Conservation (phyloP, 192 early-diverging fungal genomes). For the Pilaira anomala region DNA sequence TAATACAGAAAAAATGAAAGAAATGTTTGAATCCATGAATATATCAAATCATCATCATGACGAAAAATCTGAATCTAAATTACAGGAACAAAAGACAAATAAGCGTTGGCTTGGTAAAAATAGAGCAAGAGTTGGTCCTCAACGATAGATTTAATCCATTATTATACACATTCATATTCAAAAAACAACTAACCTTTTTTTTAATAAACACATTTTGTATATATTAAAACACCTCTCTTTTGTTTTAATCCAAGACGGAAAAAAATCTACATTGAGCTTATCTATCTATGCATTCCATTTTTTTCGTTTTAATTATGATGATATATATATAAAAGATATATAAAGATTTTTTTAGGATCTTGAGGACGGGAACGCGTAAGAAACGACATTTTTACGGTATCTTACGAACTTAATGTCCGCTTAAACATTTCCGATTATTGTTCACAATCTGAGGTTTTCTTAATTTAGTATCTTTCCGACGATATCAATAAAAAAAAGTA, state of each 20-base stretch:
- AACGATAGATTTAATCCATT: neutral
- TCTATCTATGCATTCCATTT: too few species aligned
- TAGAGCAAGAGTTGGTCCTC: conserved; percentile 19
- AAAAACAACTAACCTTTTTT: neutral
- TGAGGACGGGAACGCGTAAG: conserved; percentile 39
- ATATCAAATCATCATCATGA: neutral
- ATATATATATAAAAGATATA: neutral
- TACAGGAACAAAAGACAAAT: neutral
- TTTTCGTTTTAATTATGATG: too few species aligned
- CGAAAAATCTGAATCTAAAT: neutral
- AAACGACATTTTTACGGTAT: conserved; percentile 21
- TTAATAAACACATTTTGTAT: too few species aligned
- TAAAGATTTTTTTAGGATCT: conserved; percentile 14
- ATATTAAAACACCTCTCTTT: too few species aligned
- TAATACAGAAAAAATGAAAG: conserved; percentile 5
- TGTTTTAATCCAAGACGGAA: too few species aligned
- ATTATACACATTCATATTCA: neutral
- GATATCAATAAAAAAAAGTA: too few species aligned
- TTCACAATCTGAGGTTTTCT: conserved; percentile 17
- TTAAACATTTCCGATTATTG: conserved; percentile 19
- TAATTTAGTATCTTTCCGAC: too few species aligned
- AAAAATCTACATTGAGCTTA: too few species aligned
- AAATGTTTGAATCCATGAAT: neutral
- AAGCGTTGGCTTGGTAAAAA: conserved; percentile 19
- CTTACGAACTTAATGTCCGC: conserved; percentile 27